Percentiles rank a stretch among this genome's conserved stretches.
These are phyloP conservation scores for Lasiodiplodia gonubiensis DNA, from an alignment of 2,329 filamentous ascomycete genomes.

Conservation along the genomic window DNA sequence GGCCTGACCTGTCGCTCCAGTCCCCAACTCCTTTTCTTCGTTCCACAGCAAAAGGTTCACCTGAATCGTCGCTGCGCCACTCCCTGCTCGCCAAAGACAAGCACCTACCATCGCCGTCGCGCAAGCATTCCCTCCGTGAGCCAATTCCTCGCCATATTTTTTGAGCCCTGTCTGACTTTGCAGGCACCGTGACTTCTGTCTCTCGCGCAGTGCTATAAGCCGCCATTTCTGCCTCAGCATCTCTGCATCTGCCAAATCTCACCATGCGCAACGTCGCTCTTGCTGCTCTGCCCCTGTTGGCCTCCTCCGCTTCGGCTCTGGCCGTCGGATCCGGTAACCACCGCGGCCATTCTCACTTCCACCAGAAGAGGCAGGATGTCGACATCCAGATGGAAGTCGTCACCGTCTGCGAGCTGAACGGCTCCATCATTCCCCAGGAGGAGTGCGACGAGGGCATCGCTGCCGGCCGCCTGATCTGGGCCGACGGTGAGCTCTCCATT, in stretches of 20 bases:
- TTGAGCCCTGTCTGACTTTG: constrained; percentile 8
- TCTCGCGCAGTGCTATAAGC: constrained; percentile 7
- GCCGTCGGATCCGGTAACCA: constrained; percentile 24
- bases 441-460: constrained; percentile 75
- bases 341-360: constrained; percentile 21
- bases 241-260: neutral
- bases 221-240: constrained; percentile 1
- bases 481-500: constrained; percentile 53
- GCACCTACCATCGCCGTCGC: constrained; percentile 2
- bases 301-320: constrained; percentile 18
- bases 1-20: constrained; percentile 4
- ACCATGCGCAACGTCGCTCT: constrained; percentile 23
- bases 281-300: constrained; percentile 22
- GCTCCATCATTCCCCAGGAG: constrained; percentile 63
- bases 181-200: constrained; percentile 5
- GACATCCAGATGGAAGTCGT: constrained; percentile 66
- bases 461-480: constrained; percentile 68
- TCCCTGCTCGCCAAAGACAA: constrained; percentile 18
- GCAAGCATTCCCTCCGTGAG: constrained; percentile 21
- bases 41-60: neutral
- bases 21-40: neutral
- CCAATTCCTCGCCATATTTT: constrained; percentile 2
- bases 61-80: constrained; percentile 23
- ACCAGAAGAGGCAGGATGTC: constrained; percentile 38
- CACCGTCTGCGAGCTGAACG: constrained; percentile 74